phyloP scores from a whole-genome alignment of 345 rosid genomes.

The Populus simonii region DNA sequence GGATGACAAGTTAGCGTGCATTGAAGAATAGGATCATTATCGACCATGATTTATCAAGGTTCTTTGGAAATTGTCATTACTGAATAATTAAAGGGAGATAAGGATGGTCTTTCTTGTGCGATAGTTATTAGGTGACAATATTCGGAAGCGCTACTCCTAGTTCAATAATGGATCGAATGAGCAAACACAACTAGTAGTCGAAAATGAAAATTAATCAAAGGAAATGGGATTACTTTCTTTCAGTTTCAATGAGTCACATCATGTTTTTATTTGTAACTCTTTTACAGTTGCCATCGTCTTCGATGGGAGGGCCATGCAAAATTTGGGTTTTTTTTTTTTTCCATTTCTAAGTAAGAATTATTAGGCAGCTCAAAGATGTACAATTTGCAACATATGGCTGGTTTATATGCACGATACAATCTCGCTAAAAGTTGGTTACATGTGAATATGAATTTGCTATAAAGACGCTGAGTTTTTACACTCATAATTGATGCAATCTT shows the following conservation, averaged over 20 bases:
- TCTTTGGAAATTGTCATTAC: not conserved
- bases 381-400: not conserved
- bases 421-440: not conserved
- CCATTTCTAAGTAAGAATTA: not conserved
- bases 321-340: not conserved
- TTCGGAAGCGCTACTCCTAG: not conserved
- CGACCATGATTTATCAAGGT: not conserved
- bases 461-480: not conserved
- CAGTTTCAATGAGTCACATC: not conserved
- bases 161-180: not conserved
- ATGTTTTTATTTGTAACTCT: not conserved
- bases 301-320: not conserved
- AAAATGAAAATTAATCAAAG: not conserved
- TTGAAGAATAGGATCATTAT: not conserved
- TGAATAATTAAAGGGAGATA: not conserved
- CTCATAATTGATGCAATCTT: not conserved
- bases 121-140: not conserved
- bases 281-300: not conserved
- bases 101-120: not conserved
- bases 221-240: not conserved
- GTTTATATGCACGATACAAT: not conserved
- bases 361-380: not conserved
- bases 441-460: not conserved
- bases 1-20: not conserved
- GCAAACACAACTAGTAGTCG: not conserved